phyloP scores from a whole-genome alignment of 2,329 filamentous ascomycete genomes.

The Neocucurbitaria cava region DNA sequence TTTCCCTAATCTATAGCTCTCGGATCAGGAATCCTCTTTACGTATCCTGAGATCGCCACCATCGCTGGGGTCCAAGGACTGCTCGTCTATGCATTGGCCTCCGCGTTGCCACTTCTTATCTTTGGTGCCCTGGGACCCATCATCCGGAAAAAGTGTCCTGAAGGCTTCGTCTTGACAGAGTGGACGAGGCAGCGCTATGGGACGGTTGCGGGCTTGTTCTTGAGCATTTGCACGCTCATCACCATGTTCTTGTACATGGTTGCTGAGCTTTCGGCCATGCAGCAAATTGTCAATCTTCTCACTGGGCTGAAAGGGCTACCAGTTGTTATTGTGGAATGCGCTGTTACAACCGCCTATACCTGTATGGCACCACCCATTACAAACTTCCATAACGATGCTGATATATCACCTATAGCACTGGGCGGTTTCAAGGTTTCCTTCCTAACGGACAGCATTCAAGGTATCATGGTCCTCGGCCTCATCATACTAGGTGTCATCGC shows the following conservation, averaged over 20 bases:
- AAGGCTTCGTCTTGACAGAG: conserved; percentile 84
- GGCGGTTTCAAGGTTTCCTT: conserved; percentile 87
- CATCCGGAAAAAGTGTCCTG: conserved; percentile 79
- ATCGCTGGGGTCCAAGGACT: conserved; percentile 81
- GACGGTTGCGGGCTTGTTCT: conserved; percentile 70
- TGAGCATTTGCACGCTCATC: conserved; percentile 79
- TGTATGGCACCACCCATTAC: conserved; percentile 59
- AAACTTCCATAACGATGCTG: not conserved
- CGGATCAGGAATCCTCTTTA: conserved; percentile 82
- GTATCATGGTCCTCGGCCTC: conserved; percentile 76
- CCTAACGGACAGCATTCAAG: conserved; percentile 82
- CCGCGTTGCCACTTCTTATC: conserved; percentile 73
- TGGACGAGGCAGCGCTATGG: conserved; percentile 85
- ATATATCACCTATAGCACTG: conserved; percentile 61
- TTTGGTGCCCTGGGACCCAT: conserved; percentile 79
- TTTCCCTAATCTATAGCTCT: conserved; percentile 64
- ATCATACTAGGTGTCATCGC: conserved; percentile 79
- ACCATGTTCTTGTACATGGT: conserved; percentile 90
- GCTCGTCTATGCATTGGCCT: conserved; percentile 76
- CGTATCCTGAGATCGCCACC: conserved; percentile 81
- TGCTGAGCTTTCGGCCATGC: conserved; percentile 79
- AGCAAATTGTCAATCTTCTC: conserved; percentile 76
- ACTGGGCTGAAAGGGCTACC: conserved; percentile 78
- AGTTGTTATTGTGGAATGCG: conserved; percentile 77
- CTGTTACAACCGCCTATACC: conserved; percentile 82